A percentile compares a stretch with the other conserved stretches of the same genome.
These are phyloP conservation scores for Cytospora schulzeri DNA, from an alignment of 2,329 filamentous ascomycete species.

Conservation along the genomic window DNA sequence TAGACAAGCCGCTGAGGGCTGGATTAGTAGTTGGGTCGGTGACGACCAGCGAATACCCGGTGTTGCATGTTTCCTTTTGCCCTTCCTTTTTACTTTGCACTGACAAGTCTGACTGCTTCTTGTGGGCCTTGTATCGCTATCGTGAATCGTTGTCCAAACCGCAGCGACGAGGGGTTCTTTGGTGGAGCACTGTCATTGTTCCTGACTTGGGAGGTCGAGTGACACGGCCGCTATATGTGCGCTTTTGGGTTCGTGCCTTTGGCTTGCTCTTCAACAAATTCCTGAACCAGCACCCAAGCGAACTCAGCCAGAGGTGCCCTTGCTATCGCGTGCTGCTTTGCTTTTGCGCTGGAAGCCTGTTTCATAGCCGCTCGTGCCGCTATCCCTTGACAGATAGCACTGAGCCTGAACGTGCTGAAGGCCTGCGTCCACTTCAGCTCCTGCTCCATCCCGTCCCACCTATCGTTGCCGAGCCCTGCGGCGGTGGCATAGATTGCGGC, in stretches of 20 bases:
- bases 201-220: too few species aligned
- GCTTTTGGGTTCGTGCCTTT: slow-evolving; percentile 19
- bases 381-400: slow-evolving; percentile 80
- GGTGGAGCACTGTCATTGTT: too few species aligned
- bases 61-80: slow-evolving; percentile 11
- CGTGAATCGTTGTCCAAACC: too few species aligned
- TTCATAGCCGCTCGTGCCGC: slow-evolving; percentile 81
- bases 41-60: slow-evolving; percentile 14
- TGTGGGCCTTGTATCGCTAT: not conserved
- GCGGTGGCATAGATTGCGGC: slow-evolving; percentile 47
- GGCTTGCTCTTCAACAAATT: slow-evolving; percentile 35
- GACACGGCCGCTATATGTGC: not conserved
- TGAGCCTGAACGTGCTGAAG: slow-evolving; percentile 62
- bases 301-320: slow-evolving; percentile 74
- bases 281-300: slow-evolving; percentile 73
- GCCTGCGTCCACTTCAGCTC: slow-evolving; percentile 65
- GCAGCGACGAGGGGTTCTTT: too few species aligned
- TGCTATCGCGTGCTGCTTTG: slow-evolving; percentile 69
- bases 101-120: not conserved
- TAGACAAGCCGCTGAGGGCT: too few species aligned
- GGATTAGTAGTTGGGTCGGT: too few species aligned
- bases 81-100: not conserved
- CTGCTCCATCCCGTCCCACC: slow-evolving; percentile 34
- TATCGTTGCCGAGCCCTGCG: slow-evolving; percentile 59
- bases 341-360: slow-evolving; percentile 87